These are phyloP conservation scores for Phoma sp. DNA, from an alignment of 2,329 filamentous ascomycete genomes.

Conservation along the genomic window DNA sequence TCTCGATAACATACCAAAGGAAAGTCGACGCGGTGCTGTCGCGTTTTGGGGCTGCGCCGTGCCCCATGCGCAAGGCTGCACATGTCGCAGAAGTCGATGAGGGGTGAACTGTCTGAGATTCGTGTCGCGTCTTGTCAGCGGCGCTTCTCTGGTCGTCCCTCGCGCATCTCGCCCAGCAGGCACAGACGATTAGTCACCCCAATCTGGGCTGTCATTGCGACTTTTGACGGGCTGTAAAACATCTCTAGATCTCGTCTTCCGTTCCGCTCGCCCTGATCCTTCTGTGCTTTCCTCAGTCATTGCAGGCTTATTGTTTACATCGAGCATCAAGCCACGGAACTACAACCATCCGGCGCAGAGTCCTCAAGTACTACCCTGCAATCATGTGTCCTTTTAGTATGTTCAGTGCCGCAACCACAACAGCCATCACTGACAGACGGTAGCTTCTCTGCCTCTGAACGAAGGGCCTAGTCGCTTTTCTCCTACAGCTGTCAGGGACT, in stretches of 20 bases:
- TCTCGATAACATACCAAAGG: slow-evolving; percentile 18
- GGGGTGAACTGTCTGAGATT: slow-evolving; percentile 34
- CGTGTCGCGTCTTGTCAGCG: slow-evolving; percentile 29
- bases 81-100: slow-evolving; percentile 39
- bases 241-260: slow-evolving; percentile 45
- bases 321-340: slow-evolving; percentile 29
- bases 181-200: slow-evolving; percentile 37
- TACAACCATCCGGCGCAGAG: slow-evolving; percentile 38
- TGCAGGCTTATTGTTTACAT: slow-evolving; percentile 25
- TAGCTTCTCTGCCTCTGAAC: slow-evolving; percentile 39
- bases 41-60: slow-evolving; percentile 1
- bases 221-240: slow-evolving; percentile 43
- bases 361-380: slow-evolving; percentile 26
- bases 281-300: slow-evolving; percentile 26
- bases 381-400: slow-evolving; percentile 48
- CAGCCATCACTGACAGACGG: neutral
- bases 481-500: slow-evolving; percentile 41
- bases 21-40: slow-evolving; percentile 28
- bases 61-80: slow-evolving; percentile 22
- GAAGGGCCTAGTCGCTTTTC: slow-evolving; percentile 42
- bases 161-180: slow-evolving; percentile 25
- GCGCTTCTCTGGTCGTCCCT: slow-evolving; percentile 1
- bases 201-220: slow-evolving; percentile 23
- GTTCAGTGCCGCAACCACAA: slow-evolving; percentile 2
- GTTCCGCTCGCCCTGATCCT: slow-evolving; percentile 31